Conservation (phyloP, 768 basidiomycete genomes). For the Leccinum rimulosum region DNA sequence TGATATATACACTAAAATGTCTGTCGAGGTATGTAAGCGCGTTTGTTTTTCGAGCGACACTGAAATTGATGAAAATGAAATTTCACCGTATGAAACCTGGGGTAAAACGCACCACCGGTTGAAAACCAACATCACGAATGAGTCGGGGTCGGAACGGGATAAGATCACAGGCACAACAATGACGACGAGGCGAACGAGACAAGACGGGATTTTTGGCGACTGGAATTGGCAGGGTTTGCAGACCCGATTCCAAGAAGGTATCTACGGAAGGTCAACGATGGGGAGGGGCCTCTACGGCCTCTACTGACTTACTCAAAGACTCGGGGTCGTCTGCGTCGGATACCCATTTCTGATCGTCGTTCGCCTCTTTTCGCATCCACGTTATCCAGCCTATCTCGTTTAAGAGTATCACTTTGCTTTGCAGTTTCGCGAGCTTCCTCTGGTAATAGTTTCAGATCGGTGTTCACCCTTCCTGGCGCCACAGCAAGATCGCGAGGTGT, state of each 20-base stretch:
- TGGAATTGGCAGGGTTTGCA: too few relatives aligned
- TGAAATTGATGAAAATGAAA: too few relatives aligned
- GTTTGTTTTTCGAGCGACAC: too few relatives aligned
- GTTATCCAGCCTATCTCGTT: constrained; percentile 95
- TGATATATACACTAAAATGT: too few relatives aligned
- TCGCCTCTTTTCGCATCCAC: constrained; percentile 71
- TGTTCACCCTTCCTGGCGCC: constrained; percentile 93
- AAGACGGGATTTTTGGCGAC: too few relatives aligned
- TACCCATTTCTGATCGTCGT: constrained; percentile 95
- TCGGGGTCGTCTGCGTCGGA: constrained; percentile 92
- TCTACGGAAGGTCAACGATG: constrained; percentile 44
- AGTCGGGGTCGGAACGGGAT: too few relatives aligned
- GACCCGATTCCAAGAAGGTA: constrained; percentile 65
- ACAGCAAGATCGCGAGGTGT: constrained; percentile 93
- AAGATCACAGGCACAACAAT: too few relatives aligned
- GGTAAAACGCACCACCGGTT: too few relatives aligned
- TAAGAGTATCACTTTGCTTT: constrained; percentile 91
- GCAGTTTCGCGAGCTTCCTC: constrained; percentile 90
- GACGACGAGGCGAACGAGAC: too few relatives aligned
- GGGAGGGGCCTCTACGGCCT: neutral
- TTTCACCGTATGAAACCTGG: too few relatives aligned
- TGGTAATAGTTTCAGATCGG: constrained; percentile 93
- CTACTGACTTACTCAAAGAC: constrained; percentile 64
- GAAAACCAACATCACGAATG: too few relatives aligned
- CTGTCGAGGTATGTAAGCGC: too few relatives aligned